Percentiles rank a stretch among this genome's conserved stretches.
These are phyloP conservation scores for Lichtheimia corymbifera DNA, from an alignment of 371 early-diverging fungal species.

Conservation along the genomic window DNA sequence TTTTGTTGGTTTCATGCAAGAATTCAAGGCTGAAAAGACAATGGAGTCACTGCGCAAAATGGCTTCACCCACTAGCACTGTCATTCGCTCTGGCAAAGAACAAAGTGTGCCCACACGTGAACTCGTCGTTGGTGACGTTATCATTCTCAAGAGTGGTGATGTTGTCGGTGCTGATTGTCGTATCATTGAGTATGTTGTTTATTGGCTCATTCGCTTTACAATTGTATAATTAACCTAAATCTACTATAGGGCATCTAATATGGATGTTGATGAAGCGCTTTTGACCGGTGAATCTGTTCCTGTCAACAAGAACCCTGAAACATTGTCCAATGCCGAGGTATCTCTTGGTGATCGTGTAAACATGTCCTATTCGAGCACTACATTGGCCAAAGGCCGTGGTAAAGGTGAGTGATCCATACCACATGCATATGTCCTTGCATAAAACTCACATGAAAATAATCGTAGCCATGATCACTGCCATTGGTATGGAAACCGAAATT, in stretches of 20 bases:
- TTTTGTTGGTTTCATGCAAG: constrained; percentile 86
- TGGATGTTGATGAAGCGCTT: constrained; percentile 86
- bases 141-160: constrained; percentile 88
- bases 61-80: constrained; percentile 78
- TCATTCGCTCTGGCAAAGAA: constrained; percentile 75
- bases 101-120: constrained; percentile 73
- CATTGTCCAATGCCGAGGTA: constrained; percentile 34
- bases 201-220: neutral
- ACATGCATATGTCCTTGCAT: constrained; percentile 81
- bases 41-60: constrained; percentile 87
- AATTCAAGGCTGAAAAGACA: constrained; percentile 88
- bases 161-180: constrained; percentile 91
- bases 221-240: neutral
- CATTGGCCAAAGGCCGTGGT: constrained; percentile 49
- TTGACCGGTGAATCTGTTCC: constrained; percentile 69
- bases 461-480: constrained; percentile 82
- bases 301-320: constrained; percentile 32
- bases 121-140: constrained; percentile 85
- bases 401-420: constrained; percentile 55
- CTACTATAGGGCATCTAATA: constrained; percentile 62
- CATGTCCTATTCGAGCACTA: constrained; percentile 62
- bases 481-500: constrained; percentile 90
- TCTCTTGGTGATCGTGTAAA: constrained; percentile 66
- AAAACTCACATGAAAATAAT: constrained; percentile 57
- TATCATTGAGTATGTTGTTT: constrained; percentile 73